Base-by-base conservation (phyloP, 768 basidiomycete genomes). In the Phaeotremella skinneri region DNA sequence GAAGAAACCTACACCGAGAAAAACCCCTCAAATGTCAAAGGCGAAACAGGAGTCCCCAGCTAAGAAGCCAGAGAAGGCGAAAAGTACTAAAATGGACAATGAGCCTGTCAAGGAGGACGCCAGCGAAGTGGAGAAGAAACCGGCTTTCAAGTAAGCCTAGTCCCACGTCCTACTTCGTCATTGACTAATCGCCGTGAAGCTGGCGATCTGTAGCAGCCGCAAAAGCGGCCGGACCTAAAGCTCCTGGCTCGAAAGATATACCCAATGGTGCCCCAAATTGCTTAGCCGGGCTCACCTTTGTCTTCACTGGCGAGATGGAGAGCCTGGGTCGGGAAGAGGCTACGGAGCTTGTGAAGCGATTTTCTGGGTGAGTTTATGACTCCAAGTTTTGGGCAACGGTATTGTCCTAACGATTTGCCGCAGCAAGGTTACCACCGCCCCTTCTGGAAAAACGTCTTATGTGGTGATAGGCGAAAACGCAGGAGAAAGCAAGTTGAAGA, bases 281-380 rank as follows among this genome's bases (percentile, higher is more conserved):
- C 70, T 81, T 99, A 7, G 83, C 86, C 0, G 93, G 93, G 0
- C 81, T 98, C 23, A 82, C 90, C 0, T 88, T 99, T 70, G 94
- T 99, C 21, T 99, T 99, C 64, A 98, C 96, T 0, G 96, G 93
- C 16, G 94, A 99, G 67, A 78, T 98, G 47, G 84, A 82, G 48
- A 88, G 87, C 58, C 85, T 98, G 64, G 85, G 90, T 1, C 82
- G 96, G 34, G 90, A 97, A 2, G 92, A 96, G 66, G 87, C 90
- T 0, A 73, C 81, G 26, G 91, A 94, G 67, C 76, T 94, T 4
- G 94, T 88, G 0, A 98, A 99, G 76, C 89, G 92, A 3, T 91
- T 85, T 71, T 91, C 91, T 67, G 93, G 86, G 93, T 91, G 49
- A 61, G 89, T 81, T 1, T 54, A 17, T 3, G 29, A 11, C 54